A percentile compares a stretch with the other conserved stretches of the same genome.
phyloP scores from a whole-genome alignment of 371 early-diverging fungal species.

The Actinomortierella ambigua region DNA sequence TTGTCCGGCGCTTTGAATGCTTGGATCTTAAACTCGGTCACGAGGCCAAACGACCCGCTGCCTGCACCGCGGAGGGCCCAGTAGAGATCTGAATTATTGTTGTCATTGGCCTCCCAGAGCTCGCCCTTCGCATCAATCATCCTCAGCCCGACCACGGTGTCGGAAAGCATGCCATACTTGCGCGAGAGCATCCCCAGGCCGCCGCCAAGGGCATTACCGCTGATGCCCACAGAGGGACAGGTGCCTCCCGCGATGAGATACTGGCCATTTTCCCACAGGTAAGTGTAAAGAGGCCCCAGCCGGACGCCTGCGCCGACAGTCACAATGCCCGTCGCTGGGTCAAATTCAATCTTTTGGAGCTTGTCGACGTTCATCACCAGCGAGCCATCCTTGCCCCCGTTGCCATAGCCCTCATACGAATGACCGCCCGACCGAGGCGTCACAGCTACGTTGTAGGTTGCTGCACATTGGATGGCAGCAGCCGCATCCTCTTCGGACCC shows the following conservation, averaged over 20 bases:
- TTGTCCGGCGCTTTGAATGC: slow-evolving; percentile 16
- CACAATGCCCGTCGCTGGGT: slow-evolving; percentile 4
- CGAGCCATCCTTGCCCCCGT: slow-evolving; percentile 37
- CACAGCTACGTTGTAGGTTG: slow-evolving; percentile 29
- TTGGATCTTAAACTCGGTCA: slow-evolving; percentile 32
- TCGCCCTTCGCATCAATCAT: slow-evolving; percentile 30
- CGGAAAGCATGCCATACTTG: slow-evolving; percentile 39
- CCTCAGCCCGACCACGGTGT: slow-evolving; percentile 32
- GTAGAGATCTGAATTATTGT: slow-evolving; percentile 39
- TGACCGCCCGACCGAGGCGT: slow-evolving; percentile 50
- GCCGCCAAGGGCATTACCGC: slow-evolving; percentile 48
- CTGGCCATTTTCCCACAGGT: slow-evolving; percentile 24
- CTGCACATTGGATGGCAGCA: slow-evolving; percentile 43
- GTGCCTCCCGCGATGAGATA: slow-evolving; percentile 46
- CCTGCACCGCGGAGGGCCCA: slow-evolving; percentile 49
- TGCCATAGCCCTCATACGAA: slow-evolving; percentile 49
- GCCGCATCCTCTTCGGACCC: slow-evolving; percentile 22
- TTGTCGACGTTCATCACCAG: slow-evolving; percentile 43
- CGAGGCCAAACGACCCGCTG: slow-evolving; percentile 47
- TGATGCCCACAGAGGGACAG: slow-evolving; percentile 48
- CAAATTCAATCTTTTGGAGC: slow-evolving; percentile 16
- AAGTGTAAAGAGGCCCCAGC: slow-evolving; percentile 41
- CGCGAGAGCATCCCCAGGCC: slow-evolving; percentile 45
- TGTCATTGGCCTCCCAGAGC: slow-evolving; percentile 9
- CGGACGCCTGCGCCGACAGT: slow-evolving; percentile 42